Evolutionary conservation across 2,329 filamentous ascomycete genomes (phyloP).

Genomic region (Ophiostoma fasciatum): DNA sequence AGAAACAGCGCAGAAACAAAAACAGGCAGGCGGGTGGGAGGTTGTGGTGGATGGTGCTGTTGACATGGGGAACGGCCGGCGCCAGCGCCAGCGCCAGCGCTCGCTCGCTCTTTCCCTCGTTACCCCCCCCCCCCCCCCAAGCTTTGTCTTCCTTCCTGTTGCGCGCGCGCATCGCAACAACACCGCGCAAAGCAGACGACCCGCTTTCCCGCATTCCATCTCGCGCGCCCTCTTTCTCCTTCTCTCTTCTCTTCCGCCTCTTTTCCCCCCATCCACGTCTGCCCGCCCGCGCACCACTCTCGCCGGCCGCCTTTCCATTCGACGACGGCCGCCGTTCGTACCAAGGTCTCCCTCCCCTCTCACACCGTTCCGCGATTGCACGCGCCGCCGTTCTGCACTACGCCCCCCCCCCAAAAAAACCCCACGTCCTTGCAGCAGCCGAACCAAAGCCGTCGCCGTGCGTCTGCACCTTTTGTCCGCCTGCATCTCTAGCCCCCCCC

Average conservation of each 20-base stretch:
- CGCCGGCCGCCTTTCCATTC: neutral
- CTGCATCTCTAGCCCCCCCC: neutral
- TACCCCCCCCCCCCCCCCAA: constrained; percentile 1
- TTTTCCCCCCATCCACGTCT: no score
- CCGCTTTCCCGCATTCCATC: constrained; percentile 12
- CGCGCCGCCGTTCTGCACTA: constrained; percentile 2
- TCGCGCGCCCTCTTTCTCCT: neutral
- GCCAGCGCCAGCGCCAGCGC: neutral
- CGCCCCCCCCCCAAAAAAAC: no score
- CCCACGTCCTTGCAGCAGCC: constrained; percentile 11
- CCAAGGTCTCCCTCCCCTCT: neutral
- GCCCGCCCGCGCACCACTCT: no score
- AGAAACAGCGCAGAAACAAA: constrained; percentile 5
- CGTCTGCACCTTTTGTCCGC: neutral
- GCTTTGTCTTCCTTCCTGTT: no score
- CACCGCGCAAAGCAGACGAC: constrained; percentile 5
- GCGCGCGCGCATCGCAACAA: constrained; percentile 4
- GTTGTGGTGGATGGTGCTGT: neutral
- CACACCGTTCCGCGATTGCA: no score
- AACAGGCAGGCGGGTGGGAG: no score
- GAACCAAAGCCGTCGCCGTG: no score
- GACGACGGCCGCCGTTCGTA: no score
- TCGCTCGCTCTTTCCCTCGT: neutral
- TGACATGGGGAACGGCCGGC: constrained; percentile 2
- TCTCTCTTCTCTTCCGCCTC: neutral